Conservation (phyloP, 225 moss, liverwort and hornwort species). For the Rhytidiadelphus loreus region DNA sequence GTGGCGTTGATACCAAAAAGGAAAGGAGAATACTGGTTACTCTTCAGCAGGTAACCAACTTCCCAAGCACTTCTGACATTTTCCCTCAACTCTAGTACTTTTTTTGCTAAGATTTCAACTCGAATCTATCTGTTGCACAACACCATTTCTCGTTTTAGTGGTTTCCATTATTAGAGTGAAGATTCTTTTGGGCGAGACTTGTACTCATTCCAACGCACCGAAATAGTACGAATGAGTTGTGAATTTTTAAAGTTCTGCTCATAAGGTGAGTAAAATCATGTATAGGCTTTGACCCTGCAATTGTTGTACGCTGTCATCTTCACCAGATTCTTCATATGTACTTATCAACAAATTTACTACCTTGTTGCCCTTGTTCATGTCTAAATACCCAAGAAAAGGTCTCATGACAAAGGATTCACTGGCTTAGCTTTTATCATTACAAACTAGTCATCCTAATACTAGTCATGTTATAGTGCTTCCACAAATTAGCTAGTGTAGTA, state of each 20-base stretch:
- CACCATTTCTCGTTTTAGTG: neutral
- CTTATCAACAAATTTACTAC: neutral
- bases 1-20: slow-evolving; percentile 1
- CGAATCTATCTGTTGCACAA: neutral
- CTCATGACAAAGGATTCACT: neutral
- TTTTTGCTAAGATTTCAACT: neutral
- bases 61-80: neutral
- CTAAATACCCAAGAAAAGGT: neutral
- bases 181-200: neutral
- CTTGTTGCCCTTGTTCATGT: neutral
- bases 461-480: neutral
- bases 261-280: neutral
- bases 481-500: neutral
- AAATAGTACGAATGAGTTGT: neutral
- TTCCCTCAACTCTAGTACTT: neutral
- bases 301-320: neutral
- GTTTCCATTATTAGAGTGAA: neutral
- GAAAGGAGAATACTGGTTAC: slow-evolving; percentile 28
- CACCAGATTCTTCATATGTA: no score
- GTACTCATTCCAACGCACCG: neutral
- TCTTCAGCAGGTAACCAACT: slow-evolving; percentile 29
- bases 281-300: neutral
- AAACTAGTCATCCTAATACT: neutral
- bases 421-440: neutral
- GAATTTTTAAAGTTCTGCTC: neutral